Evolutionary conservation across 2,329 filamentous ascomycete genomes (phyloP), one percentile per base, ranked within the genome.

Genomic region (Gaeumannomyces tritici): DNA sequence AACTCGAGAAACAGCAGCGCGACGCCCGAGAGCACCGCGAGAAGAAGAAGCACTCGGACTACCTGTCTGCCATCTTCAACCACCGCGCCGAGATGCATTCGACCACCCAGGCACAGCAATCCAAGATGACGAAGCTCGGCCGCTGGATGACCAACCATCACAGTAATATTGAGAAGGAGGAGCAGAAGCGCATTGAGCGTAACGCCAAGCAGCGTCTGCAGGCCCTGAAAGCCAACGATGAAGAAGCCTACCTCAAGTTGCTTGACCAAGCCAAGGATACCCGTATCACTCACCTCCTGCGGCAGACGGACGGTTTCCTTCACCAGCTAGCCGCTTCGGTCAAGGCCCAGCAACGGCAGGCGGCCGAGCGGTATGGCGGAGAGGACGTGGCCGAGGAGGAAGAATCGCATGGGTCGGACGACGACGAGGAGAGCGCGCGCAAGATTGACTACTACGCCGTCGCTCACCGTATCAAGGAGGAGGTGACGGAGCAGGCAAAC

Each of bases 361-460:
- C 90, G 55, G 87, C 86, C 35, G 86, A 93, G 73, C 85, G 86
- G 56, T 96, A 95, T 72, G 91, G 90, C 55, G 84, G 88, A 61
- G 84, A 87, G 55, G 75, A 65, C 26, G 71, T 69, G 27, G 80
- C 81, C 2, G 80, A 84, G 35, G 85, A 85, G 42, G 83, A 84
- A 5, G 87, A 88, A 33, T 21, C 47, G n/a, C 35, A 35, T 1
- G 86, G 87, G 61, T 87, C 85, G 61, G 85, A 89, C 18, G 84
- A 88, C 8, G 89, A 88, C 64, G 89, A 87, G 62, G 85, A 88
- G 64, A 83, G 83, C 67, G 83, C 81, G 70, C 84, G 86, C 70
- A 96, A 96, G 83, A 91, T 98, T 63, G 96, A 99, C 74, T 99
- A 99, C 85, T 99, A 99, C 71, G 92, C 95, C 67, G 95, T 99